phyloP scores from a whole-genome alignment of 495 filamentous ascomycete species.

The Glonium stellatum region DNA sequence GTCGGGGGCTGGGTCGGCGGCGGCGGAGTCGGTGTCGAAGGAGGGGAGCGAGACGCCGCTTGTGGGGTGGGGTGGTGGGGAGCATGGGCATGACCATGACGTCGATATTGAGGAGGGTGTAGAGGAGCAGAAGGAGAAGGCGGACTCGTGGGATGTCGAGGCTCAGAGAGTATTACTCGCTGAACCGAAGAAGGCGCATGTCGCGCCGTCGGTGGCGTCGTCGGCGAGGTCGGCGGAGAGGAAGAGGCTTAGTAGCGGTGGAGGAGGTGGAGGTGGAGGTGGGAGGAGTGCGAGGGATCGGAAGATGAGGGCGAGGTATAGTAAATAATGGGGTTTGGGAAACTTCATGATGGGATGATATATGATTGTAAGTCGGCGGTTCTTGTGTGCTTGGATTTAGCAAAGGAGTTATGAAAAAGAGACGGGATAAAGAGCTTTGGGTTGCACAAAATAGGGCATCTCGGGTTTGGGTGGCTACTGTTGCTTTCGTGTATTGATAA shows the following conservation, averaged over 20 bases:
- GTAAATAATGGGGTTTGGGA: constrained; percentile 8
- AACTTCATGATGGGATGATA: no score
- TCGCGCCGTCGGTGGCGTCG: not conserved
- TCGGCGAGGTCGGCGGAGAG: not conserved
- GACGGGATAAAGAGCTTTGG: no score
- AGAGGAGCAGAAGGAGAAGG: not conserved
- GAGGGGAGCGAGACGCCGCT: not conserved
- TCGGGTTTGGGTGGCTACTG: no score
- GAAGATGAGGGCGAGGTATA: constrained; percentile 21
- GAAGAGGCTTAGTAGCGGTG: not conserved
- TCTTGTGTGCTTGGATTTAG: no score
- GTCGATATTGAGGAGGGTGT: no score
- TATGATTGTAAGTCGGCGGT: no score
- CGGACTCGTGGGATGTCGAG: constrained; percentile 1
- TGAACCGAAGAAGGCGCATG: not conserved
- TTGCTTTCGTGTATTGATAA: no score
- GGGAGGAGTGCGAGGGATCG: constrained; percentile 24
- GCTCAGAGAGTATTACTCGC: not conserved
- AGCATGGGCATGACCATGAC: no score
- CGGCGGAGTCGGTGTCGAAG: not conserved
- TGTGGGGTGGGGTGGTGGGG: not conserved
- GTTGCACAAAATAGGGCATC: no score
- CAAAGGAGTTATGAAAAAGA: no score
- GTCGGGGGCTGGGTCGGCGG: not conserved
- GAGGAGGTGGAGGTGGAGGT: constrained; percentile 11